Percentiles rank a stretch among this genome's conserved stretches.
phyloP scores from a whole-genome alignment of 2,329 filamentous ascomycete genomes.

The Karstenula rhodostoma region DNA sequence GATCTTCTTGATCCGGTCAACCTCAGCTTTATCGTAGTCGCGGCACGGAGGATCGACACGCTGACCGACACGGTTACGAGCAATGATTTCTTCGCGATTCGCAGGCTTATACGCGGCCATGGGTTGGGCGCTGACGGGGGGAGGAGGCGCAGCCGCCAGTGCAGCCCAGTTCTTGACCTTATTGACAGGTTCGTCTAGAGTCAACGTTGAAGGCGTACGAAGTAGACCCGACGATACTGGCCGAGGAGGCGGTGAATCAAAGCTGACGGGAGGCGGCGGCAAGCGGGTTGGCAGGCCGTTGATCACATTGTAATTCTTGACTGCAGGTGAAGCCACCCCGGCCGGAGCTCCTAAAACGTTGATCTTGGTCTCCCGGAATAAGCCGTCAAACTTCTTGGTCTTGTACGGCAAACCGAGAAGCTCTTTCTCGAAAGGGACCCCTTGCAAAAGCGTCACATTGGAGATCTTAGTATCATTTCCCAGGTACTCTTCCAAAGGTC shows the following conservation, averaged over 20 bases:
- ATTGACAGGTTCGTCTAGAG: slow-evolving; percentile 32
- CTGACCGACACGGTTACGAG: slow-evolving; percentile 66
- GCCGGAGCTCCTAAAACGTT: slow-evolving; percentile 7
- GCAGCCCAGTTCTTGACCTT: slow-evolving; percentile 40
- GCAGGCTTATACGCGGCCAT: slow-evolving; percentile 32
- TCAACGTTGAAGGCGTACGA: slow-evolving; percentile 42
- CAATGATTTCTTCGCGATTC: slow-evolving; percentile 52
- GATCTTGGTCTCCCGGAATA: slow-evolving; percentile 65
- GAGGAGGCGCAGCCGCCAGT: slow-evolving; percentile 46
- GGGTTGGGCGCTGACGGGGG: slow-evolving; percentile 27
- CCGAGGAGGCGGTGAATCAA: slow-evolving; percentile 2
- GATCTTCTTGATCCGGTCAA: slow-evolving; percentile 67
- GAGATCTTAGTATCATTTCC: slow-evolving; percentile 52
- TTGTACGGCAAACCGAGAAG: slow-evolving; percentile 60
- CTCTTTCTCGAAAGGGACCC: slow-evolving; percentile 64
- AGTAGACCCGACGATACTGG: slow-evolving; percentile 17
- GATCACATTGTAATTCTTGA: slow-evolving; percentile 29
- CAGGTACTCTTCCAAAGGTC: slow-evolving; percentile 59
- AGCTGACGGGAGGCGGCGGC: slow-evolving; percentile 28
- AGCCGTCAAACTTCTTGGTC: slow-evolving; percentile 58
- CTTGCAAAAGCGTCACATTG: slow-evolving; percentile 65
- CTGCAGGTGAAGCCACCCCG: slow-evolving; percentile 5
- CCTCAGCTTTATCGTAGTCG: slow-evolving; percentile 62
- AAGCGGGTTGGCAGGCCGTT: slow-evolving; percentile 37
- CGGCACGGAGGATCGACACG: slow-evolving; percentile 64